A percentile compares a stretch with the other conserved stretches of the same genome.
These are phyloP conservation scores for Hordeum marinum DNA, from an alignment of 176 grass and related monocot genomes.

Conservation along the genomic window DNA sequence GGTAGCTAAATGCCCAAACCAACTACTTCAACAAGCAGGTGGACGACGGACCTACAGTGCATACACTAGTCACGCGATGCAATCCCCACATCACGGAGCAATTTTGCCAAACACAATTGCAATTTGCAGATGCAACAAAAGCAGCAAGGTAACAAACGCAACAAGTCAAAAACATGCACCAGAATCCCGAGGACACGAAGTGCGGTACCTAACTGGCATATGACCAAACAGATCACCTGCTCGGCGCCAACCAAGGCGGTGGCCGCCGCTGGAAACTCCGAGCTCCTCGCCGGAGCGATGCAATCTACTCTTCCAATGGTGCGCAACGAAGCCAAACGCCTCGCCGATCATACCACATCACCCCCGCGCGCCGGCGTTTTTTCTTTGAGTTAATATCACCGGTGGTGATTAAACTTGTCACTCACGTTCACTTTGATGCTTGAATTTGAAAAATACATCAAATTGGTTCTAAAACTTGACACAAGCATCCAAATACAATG, in stretches of 20 bases:
- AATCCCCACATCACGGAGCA: not conserved
- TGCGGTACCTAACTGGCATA: conserved; percentile 8
- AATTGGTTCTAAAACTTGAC: too few relatives aligned
- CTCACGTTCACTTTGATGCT: too few relatives aligned
- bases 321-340: conserved; percentile 23
- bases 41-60: not conserved
- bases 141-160: not conserved
- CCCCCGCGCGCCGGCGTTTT: conserved; percentile 8
- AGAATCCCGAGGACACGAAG: not conserved
- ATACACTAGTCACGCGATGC: not conserved
- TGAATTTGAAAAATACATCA: too few relatives aligned
- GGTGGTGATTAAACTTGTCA: too few relatives aligned
- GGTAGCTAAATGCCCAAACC: not conserved
- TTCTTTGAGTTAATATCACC: too few relatives aligned
- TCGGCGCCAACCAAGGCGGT: conserved; percentile 28
- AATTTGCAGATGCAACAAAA: not conserved
- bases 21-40: conserved; percentile 31
- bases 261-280: conserved; percentile 20
- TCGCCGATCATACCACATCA: conserved; percentile 34
- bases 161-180: not conserved
- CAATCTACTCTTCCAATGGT: conserved; percentile 13
- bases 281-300: not conserved
- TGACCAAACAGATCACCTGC: conserved; percentile 33
- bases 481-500: too few relatives aligned
- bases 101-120: not conserved